These are phyloP conservation scores for Penicillium psychrofluorescens DNA, from an alignment of 495 filamentous ascomycete genomes.

Conservation along the genomic window DNA sequence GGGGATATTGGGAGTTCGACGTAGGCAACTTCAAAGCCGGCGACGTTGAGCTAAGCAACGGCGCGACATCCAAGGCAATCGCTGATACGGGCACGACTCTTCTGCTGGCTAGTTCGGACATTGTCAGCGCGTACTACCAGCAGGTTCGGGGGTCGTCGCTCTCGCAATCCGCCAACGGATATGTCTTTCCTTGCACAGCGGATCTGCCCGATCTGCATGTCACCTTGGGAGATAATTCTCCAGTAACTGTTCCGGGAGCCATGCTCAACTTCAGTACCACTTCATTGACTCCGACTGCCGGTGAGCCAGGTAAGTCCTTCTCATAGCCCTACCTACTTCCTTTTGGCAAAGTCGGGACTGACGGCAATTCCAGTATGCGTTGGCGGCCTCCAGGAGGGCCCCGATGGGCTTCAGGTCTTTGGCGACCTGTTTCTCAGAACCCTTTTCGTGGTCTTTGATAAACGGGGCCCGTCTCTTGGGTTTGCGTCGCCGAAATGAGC, in stretches of 20 bases:
- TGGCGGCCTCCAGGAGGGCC: constrained; percentile 62
- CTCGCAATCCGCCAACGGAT: constrained; percentile 46
- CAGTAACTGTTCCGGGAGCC: constrained; percentile 56
- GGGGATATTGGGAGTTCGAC: constrained; percentile 72
- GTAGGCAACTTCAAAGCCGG: constrained; percentile 52
- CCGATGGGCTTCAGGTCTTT: constrained; percentile 57
- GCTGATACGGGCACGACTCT: constrained; percentile 71
- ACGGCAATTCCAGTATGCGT: constrained; percentile 49
- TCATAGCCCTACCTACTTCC: not conserved
- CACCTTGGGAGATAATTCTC: constrained; percentile 51
- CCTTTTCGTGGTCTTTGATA: constrained; percentile 72
- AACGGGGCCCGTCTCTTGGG: constrained; percentile 37
- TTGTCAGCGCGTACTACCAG: constrained; percentile 56
- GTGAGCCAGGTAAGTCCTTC: constrained; percentile 26
- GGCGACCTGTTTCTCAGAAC: constrained; percentile 77
- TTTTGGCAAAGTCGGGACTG: constrained; percentile 40
- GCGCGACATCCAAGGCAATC: constrained; percentile 38
- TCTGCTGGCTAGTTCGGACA: constrained; percentile 55
- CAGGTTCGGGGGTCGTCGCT: constrained; percentile 49
- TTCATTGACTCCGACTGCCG: constrained; percentile 25
- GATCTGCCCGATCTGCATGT: constrained; percentile 60
- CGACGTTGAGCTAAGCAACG: constrained; percentile 25
- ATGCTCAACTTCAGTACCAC: no score
- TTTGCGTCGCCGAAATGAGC: constrained; percentile 20
- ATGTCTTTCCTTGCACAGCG: constrained; percentile 57